Evolutionary conservation across 768 basidiomycete species (phyloP).

Genomic region (Tephrocybe sp.): DNA sequence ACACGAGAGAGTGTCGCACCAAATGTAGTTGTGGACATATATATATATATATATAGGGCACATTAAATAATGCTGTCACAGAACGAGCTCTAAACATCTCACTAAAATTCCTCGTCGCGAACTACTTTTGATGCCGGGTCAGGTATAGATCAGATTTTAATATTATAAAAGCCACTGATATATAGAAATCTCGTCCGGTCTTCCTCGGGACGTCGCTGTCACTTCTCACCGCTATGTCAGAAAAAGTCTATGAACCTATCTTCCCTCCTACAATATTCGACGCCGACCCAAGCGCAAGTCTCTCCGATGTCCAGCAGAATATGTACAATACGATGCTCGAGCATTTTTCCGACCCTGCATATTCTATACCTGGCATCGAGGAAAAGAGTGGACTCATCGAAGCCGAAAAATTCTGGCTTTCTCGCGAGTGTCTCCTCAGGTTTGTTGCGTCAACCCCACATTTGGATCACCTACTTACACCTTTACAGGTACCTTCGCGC

Average conservation of each 20-base stretch:
- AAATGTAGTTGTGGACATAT: too few species aligned
- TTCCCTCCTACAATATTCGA: conserved; percentile 29
- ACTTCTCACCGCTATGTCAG: conserved; percentile 10
- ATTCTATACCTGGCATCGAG: conserved; percentile 46
- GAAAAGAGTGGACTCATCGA: conserved; percentile 52
- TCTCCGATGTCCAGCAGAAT: conserved; percentile 45
- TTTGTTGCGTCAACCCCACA: conserved; percentile 24
- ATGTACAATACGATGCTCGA: conserved; percentile 54
- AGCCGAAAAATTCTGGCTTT: conserved; percentile 79
- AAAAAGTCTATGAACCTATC: conserved; percentile 34
- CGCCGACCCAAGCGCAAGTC: conserved; percentile 31
- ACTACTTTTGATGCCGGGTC: too few species aligned
- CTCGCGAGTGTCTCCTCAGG: conserved; percentile 73
- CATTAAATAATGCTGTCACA: too few species aligned
- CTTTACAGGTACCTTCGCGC: conserved; percentile 68
- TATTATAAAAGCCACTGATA: background rate
- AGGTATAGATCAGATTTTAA: conserved; percentile 7
- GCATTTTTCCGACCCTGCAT: conserved; percentile 57
- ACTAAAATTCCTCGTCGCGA: too few species aligned
- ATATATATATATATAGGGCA: too few species aligned
- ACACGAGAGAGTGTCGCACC: too few species aligned
- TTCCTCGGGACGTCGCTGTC: conserved; percentile 1
- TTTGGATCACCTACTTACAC: background rate
- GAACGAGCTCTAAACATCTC: too few species aligned
- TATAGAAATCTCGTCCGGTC: background rate